Base-by-base conservation (phyloP, 306 rosid genomes). In the Cucumis hystrix region DNA sequence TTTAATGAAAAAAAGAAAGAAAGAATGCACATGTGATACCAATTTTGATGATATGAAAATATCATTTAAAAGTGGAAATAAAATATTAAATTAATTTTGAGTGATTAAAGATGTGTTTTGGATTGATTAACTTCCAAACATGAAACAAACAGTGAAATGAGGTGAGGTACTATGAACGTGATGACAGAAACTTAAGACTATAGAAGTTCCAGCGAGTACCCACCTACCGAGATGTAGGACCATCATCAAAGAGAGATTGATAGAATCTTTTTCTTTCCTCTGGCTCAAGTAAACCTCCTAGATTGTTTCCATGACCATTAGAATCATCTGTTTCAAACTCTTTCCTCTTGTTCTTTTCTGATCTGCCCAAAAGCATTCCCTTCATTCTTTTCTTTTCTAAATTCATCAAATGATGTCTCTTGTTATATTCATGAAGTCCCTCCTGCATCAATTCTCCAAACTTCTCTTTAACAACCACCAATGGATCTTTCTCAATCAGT, bases 361-460 rank as follows among this genome's bases (percentile, higher is more conserved):
- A 81, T 79, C 83, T 79, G 61, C 83, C 72, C 87, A 87, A 83
- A 67, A 87, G 81, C 82, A 81, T 49, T 17, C 91, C 92, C 76
- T 79, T 86, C 79, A 67, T 88, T 76, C 84, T 91, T 83, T 77
- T 89, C 86, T 87, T 91, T 14, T 93, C 96, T 57, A 87, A 30
- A 70, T 93, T 91, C 56, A 66, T 57, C 9, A 77, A 59, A 15
- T 77, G 80, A 3, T 77, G 92, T 87, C 96, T 78, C 51, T 86
- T 84, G 72, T 91, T 91, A 74, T 85, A 93, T 83, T 93, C 98
- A 79, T 93, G 96, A 81, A 91, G 97, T 28, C 98, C 98, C 74
- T 89, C 98, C 79, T 87, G 96, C 98, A 93, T 93, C 77, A 93
- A 47, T 70, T 93, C 96, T 72, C 98, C 97, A 82, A 93, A 90